Conservation (phyloP, 1,139 yeast species). For the Yamadazyma blattariae region DNA sequence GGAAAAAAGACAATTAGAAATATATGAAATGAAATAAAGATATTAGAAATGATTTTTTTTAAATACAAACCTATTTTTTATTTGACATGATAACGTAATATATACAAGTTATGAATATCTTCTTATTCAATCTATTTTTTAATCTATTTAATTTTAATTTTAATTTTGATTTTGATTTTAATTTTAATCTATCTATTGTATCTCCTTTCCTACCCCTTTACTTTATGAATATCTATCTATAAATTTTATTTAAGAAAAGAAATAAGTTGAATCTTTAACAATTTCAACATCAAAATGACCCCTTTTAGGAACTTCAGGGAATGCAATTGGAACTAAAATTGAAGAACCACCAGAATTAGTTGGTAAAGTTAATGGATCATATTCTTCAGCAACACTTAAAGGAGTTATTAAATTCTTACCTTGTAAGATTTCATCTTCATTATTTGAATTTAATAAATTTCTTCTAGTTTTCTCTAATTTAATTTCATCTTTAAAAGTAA, state of each 20-base stretch:
- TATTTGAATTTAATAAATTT: constrained; percentile 49
- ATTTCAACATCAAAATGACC: constrained; percentile 82
- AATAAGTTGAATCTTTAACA: constrained; percentile 73
- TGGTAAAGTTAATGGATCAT: constrained; percentile 27
- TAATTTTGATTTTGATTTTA: too few species aligned
- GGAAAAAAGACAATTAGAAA: too few species aligned
- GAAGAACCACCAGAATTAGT: constrained; percentile 27
- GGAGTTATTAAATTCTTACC: constrained; percentile 71
- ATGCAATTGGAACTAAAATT: constrained; percentile 57
- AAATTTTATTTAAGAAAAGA: constrained; percentile 55
- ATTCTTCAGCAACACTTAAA: constrained; percentile 57
- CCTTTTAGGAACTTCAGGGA: constrained; percentile 75
- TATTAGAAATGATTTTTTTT: too few species aligned
- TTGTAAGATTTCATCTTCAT: constrained; percentile 44
- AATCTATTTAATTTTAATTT: too few species aligned
- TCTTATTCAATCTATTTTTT: constrained; percentile 1
- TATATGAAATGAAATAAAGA: too few species aligned
- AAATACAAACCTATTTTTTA: not conserved
- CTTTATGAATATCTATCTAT: not conserved
- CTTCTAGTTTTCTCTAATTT: constrained; percentile 66
- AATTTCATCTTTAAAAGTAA: constrained; percentile 72
- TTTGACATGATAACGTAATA: constrained; percentile 5
- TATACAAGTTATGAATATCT: constrained; percentile 8
- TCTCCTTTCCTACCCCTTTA: not conserved
- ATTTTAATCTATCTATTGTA: not conserved